Evolutionary conservation across 2,329 filamentous ascomycete genomes (phyloP).

Genomic region (Ophiocordyceps camponoti-leonardi): DNA sequence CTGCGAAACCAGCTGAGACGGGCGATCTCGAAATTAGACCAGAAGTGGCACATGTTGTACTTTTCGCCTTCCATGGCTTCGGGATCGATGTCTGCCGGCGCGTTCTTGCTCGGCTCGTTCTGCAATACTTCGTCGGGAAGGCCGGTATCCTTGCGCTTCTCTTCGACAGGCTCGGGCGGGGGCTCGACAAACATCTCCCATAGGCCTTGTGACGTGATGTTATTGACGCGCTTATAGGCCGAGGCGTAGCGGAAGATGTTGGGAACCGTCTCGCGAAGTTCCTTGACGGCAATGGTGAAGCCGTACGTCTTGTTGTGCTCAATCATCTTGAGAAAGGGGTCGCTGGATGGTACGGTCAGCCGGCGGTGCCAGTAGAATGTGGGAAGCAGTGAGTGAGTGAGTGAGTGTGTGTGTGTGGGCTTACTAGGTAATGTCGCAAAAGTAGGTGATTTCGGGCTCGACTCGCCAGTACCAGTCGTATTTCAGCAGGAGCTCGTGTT

Average conservation of each 20-base stretch:
- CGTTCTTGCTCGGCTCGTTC: constrained; percentile 52
- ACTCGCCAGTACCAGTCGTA: constrained; percentile 99
- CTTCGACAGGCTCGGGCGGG: constrained; percentile 38
- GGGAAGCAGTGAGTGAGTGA: too few species aligned
- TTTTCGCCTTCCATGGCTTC: constrained; percentile 94
- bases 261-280: constrained; percentile 90
- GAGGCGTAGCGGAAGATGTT: constrained; percentile 99
- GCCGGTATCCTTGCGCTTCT: constrained; percentile 44
- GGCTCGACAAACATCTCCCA: constrained; percentile 99
- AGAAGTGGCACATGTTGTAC: constrained; percentile 99
- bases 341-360: constrained; percentile 28
- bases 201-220: constrained; percentile 74
- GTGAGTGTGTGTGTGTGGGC: constrained; percentile 3
- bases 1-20: constrained; percentile 89
- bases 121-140: constrained; percentile 69
- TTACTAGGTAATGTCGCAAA: constrained; percentile 98
- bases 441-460: constrained; percentile 99
- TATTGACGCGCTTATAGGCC: constrained; percentile 86
- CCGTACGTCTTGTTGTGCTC: constrained; percentile 93
- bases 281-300: constrained; percentile 97
- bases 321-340: constrained; percentile 92
- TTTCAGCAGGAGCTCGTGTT: constrained; percentile 83
- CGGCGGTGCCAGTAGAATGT: neutral
- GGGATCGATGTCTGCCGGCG: constrained; percentile 66
- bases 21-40: constrained; percentile 99